Evolutionary conservation across 495 filamentous ascomycete genomes (phyloP).

Genomic region (Chaetomidium leptoderma): DNA sequence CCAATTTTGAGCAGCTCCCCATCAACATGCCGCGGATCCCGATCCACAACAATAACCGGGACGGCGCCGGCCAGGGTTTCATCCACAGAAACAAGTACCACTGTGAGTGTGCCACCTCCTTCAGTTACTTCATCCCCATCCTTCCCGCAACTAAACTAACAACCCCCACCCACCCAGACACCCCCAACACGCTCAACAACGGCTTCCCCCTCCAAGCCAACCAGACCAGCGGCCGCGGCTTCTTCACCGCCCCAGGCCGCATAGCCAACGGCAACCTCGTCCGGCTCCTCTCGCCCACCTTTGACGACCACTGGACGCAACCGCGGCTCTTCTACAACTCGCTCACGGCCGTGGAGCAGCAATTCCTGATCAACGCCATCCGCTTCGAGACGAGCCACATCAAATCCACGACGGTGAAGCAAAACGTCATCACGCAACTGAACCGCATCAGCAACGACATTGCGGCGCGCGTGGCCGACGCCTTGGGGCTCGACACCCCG

Average conservation of each 20-base stretch:
- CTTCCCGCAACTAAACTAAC: neutral
- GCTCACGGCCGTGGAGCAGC: constrained; percentile 62
- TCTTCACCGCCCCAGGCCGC: constrained; percentile 66
- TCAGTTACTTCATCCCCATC: neutral
- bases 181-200: constrained; percentile 62
- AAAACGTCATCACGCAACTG: constrained; percentile 64
- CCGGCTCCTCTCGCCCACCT: constrained; percentile 58
- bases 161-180: constrained; percentile 39
- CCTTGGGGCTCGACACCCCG: constrained; percentile 56
- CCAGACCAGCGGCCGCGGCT: constrained; percentile 63
- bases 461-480: constrained; percentile 60
- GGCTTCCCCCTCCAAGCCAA: constrained; percentile 66
- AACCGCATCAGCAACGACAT: constrained; percentile 69
- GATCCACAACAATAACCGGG: constrained; percentile 74
- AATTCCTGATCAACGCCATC: constrained; percentile 73
- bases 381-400: constrained; percentile 68
- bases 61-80: constrained; percentile 52
- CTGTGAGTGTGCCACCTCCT: constrained; percentile 29
- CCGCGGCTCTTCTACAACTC: constrained; percentile 76
- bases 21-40: constrained; percentile 62
- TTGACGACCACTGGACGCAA: constrained; percentile 73
- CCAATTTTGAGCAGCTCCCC: constrained; percentile 73
- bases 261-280: constrained; percentile 50
- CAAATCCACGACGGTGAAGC: constrained; percentile 50
- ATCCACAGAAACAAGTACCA: constrained; percentile 51